phyloP scores from a whole-genome alignment of 768 basidiomycete genomes.

The Gloeopeniophorella convolvens region DNA sequence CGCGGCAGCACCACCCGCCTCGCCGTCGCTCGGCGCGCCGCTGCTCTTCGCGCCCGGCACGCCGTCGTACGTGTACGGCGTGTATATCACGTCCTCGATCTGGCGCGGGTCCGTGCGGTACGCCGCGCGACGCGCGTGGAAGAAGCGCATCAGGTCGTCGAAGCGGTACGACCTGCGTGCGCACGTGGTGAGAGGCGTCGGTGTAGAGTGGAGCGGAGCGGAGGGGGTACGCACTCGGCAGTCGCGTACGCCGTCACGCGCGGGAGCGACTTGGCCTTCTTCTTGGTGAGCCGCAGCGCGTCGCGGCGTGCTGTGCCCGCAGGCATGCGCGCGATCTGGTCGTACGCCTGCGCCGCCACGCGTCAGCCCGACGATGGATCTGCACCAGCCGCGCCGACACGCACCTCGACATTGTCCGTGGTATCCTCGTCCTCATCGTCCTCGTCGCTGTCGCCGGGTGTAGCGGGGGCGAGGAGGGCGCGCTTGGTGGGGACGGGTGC shows the following conservation, averaged over 20 bases:
- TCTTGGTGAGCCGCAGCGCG: slow-evolving; percentile 85
- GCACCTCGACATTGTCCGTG: slow-evolving; percentile 55
- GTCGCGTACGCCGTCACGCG: slow-evolving; percentile 97
- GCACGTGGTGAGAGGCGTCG: too few relatives aligned
- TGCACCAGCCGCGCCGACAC: too few relatives aligned
- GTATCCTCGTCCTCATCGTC: slow-evolving; percentile 63
- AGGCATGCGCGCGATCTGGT: slow-evolving; percentile 89
- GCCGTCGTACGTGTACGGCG: slow-evolving; percentile 74
- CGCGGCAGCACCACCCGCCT: slow-evolving; percentile 18
- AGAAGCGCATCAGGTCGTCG: slow-evolving; percentile 81
- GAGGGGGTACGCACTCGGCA: slow-evolving; percentile 54
- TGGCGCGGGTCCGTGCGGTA: slow-evolving; percentile 83
- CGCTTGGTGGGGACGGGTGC: slow-evolving; percentile 22
- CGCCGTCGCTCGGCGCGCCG: slow-evolving; percentile 22
- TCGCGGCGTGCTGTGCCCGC: slow-evolving; percentile 91
- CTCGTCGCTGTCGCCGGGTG: slow-evolving; percentile 31
- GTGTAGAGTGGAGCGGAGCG: not conserved
- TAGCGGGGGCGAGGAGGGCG: slow-evolving; percentile 22
- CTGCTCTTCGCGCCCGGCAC: slow-evolving; percentile 24
- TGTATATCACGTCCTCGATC: slow-evolving; percentile 93
- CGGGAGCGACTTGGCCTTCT: slow-evolving; percentile 86
- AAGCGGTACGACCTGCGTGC: slow-evolving; percentile 81
- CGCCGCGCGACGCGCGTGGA: slow-evolving; percentile 71
- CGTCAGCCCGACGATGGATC: too few relatives aligned
- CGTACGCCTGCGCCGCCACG: slow-evolving; percentile 87